phyloP scores from a whole-genome alignment of 257 asterid genomes.

The Echites panduratus region DNA sequence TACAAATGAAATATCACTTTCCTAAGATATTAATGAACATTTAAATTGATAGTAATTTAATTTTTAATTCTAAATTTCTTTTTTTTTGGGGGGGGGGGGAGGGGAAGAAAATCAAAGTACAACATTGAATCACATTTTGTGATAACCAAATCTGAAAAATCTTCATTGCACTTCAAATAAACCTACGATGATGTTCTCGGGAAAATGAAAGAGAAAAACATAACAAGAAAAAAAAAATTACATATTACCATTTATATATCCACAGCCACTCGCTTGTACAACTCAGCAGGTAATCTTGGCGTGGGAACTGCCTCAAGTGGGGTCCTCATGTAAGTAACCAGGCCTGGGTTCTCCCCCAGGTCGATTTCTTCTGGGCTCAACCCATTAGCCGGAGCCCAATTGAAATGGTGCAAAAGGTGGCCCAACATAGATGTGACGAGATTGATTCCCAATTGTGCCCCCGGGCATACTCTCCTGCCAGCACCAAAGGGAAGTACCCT shows the following conservation, averaged over 20 bases:
- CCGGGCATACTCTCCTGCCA: conserved; percentile 78
- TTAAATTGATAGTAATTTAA: too few relatives aligned
- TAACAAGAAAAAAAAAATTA: neutral
- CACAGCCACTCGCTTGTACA: conserved; percentile 54
- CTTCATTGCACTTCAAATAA: neutral
- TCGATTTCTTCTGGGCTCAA: conserved; percentile 57
- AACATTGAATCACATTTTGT: neutral
- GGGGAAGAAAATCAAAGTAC: neutral
- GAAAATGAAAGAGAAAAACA: neutral
- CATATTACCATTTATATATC: conserved; percentile 32
- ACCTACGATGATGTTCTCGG: neutral
- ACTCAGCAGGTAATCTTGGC: conserved; percentile 50
- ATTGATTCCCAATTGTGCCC: conserved; percentile 62
- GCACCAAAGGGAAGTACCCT: conserved; percentile 77
- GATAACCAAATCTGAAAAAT: neutral
- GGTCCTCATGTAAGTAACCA: conserved; percentile 65
- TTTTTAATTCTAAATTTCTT: too few relatives aligned
- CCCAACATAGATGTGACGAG: conserved; percentile 66
- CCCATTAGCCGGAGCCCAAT: conserved; percentile 48
- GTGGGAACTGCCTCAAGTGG: conserved; percentile 56
- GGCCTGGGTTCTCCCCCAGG: conserved; percentile 82
- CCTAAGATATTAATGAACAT: too few relatives aligned
- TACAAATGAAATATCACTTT: too few relatives aligned
- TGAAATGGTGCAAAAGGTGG: conserved; percentile 63
- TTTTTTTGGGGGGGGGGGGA: too few relatives aligned